phyloP scores from a whole-genome alignment of 495 filamentous ascomycete genomes.

The Aspergillus sparsus region DNA sequence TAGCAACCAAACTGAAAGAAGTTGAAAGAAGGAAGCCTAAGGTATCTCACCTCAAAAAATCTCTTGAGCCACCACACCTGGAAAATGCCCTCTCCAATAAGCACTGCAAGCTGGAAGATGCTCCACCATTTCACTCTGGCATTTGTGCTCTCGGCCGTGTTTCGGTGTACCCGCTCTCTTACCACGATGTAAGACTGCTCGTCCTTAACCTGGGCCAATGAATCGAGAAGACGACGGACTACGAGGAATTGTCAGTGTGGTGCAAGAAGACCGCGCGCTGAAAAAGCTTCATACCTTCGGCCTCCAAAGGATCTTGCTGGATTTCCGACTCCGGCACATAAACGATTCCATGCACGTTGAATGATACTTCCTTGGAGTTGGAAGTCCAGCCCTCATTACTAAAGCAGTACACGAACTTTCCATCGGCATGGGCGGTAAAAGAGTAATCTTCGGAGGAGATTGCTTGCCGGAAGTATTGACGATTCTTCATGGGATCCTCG shows the following conservation, averaged over 20 bases:
- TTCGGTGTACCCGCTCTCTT: slow-evolving; percentile 91
- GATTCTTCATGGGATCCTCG: slow-evolving; percentile 71
- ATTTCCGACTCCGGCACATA: slow-evolving; percentile 90
- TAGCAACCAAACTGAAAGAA: neutral
- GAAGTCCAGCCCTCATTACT: slow-evolving; percentile 96
- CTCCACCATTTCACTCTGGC: slow-evolving; percentile 99
- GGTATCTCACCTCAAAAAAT: slow-evolving; percentile 83
- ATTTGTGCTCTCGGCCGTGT: slow-evolving; percentile 98
- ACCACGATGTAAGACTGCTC: slow-evolving; percentile 97
- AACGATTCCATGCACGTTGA: slow-evolving; percentile 98
- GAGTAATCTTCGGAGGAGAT: slow-evolving; percentile 90
- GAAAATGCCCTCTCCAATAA: slow-evolving; percentile 91
- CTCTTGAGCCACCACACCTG: slow-evolving; percentile 99
- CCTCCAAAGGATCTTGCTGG: slow-evolving; percentile 83
- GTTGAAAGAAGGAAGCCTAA: neutral
- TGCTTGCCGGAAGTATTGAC: slow-evolving; percentile 74
- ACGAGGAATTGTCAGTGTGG: slow-evolving; percentile 22
- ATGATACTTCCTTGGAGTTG: slow-evolving; percentile 92
- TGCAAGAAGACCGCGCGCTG: neutral
- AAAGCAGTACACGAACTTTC: slow-evolving; percentile 95
- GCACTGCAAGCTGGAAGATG: slow-evolving; percentile 87
- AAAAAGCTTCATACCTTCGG: slow-evolving; percentile 61
- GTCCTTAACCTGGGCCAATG: slow-evolving; percentile 89
- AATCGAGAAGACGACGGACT: slow-evolving; percentile 84
- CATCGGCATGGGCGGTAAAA: slow-evolving; percentile 82